These are phyloP conservation scores for Didymosphaeria variabile DNA, from an alignment of 2,329 filamentous ascomycete genomes.

Conservation along the genomic window DNA sequence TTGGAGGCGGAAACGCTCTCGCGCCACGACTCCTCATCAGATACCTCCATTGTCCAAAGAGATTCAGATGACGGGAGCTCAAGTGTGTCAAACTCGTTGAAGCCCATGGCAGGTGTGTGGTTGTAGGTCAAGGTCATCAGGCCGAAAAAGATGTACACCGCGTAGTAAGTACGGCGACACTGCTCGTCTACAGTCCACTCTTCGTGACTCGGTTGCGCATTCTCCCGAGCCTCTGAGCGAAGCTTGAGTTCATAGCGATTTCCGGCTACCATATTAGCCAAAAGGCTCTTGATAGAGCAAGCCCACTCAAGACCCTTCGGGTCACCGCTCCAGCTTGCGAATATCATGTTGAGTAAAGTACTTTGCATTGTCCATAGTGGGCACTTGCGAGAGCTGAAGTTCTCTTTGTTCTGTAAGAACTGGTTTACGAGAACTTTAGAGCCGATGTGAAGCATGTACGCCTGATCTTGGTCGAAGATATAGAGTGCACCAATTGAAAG, in stretches of 20 bases:
- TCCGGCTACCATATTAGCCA: conserved; percentile 98
- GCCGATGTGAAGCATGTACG: conserved; percentile 95
- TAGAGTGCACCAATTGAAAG: conserved; percentile 96
- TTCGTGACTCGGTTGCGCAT: conserved; percentile 75
- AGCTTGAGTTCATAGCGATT: conserved; percentile 97
- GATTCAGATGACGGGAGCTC: conserved; percentile 93
- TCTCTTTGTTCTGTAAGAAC: conserved; percentile 97
- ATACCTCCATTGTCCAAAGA: conserved; percentile 85
- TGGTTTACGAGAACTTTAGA: conserved; percentile 97
- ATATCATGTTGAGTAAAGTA: conserved; percentile 97
- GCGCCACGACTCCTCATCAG: conserved; percentile 83
- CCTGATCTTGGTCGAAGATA: conserved; percentile 95
- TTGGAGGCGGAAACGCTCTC: conserved; percentile 77
- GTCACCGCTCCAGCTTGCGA: conserved; percentile 98
- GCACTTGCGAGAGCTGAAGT: conserved; percentile 97
- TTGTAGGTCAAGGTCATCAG: conserved; percentile 95
- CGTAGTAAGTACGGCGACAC: conserved; percentile 95
- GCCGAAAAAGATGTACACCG: conserved; percentile 99
- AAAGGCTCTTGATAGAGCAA: conserved; percentile 96
- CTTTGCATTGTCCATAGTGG: conserved; percentile 98
- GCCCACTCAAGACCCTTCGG: conserved; percentile 98
- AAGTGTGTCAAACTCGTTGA: conserved; percentile 95
- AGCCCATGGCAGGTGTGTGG: conserved; percentile 96
- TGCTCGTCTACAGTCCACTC: conserved; percentile 98
- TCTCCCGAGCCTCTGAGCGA: conserved; percentile 85